Conservation (phyloP, 1,284 basidiomycete genomes). For the Cutaneotrichosporon spelunceum region DNA sequence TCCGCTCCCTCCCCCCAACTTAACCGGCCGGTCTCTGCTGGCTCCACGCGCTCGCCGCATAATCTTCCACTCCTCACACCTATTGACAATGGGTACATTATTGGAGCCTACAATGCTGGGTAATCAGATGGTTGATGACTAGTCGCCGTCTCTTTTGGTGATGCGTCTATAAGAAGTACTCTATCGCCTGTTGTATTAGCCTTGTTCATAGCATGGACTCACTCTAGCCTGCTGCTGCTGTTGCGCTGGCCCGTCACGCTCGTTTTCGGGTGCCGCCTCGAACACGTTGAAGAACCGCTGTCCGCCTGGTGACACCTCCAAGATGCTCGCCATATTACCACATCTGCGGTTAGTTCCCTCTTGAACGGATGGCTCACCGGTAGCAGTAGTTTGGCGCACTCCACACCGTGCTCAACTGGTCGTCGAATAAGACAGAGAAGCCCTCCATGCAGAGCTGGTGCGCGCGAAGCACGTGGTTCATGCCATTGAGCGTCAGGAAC, state of each 20-base stretch:
- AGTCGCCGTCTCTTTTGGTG: not conserved
- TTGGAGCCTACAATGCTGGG: conserved; percentile 22
- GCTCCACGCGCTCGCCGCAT: not conserved
- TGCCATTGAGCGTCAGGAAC: conserved; percentile 88
- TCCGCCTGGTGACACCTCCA: conserved; percentile 90
- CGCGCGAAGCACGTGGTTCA: conserved; percentile 95
- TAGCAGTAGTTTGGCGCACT: conserved; percentile 95
- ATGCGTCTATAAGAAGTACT: conserved; percentile 43
- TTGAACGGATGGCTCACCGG: conserved; percentile 33
- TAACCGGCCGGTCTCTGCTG: not conserved
- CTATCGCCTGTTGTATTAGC: conserved; percentile 40
- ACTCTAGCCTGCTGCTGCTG: conserved; percentile 42
- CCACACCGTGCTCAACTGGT: conserved; percentile 96
- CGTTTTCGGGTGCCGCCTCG: conserved; percentile 97
- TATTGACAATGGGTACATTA: not conserved
- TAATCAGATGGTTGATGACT: conserved; percentile 1
- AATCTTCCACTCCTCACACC: not conserved
- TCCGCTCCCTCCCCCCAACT: not conserved
- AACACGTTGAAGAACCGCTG: conserved; percentile 93
- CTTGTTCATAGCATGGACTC: conserved; percentile 4
- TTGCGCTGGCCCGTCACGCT: conserved; percentile 51
- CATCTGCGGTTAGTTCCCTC: conserved; percentile 61
- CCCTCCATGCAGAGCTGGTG: conserved; percentile 99
- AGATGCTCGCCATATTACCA: conserved; percentile 92
- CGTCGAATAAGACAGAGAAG: conserved; percentile 89